Evolutionary conservation across 768 basidiomycete genomes (phyloP).

Genomic region (Tulasnella sp.): DNA sequence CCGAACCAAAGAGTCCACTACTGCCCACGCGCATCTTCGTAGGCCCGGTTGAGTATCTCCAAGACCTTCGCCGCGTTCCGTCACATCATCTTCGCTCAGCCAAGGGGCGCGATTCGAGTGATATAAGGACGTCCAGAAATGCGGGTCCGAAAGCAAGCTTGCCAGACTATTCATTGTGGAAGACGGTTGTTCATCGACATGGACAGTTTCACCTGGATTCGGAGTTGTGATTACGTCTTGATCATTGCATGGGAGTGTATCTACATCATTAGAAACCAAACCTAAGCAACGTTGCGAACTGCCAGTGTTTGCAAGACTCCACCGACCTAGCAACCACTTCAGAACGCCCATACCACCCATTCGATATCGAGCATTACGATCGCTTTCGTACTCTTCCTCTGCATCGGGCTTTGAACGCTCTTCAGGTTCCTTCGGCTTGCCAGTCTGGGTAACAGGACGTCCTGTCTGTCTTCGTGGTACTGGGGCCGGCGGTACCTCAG

Average conservation of each 20-base stretch:
- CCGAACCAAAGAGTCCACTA: conserved; percentile 26
- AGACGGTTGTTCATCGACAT: no score
- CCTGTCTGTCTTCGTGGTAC: neutral
- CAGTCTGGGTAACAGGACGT: neutral
- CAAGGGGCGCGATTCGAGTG: conserved; percentile 35
- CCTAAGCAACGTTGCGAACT: neutral
- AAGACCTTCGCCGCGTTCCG: conserved; percentile 31
- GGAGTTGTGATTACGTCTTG: neutral
- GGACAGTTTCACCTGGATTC: neutral
- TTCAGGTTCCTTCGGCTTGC: neutral
- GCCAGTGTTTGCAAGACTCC: neutral
- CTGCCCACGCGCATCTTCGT: conserved; percentile 56
- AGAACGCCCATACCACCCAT: conserved; percentile 56
- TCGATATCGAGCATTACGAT: conserved; percentile 57
- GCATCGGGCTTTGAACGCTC: conserved; percentile 31
- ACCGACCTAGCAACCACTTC: conserved; percentile 50
- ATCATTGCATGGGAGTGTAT: neutral
- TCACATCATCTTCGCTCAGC: conserved; percentile 21
- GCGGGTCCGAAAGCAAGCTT: conserved; percentile 38
- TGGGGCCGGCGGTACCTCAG: neutral
- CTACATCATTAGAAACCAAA: neutral
- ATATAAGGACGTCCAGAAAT: conserved; percentile 50
- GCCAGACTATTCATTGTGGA: conserved; percentile 19
- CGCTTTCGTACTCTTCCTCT: conserved; percentile 56
- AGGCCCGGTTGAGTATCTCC: conserved; percentile 61